Evolutionary conservation across 179 eudicot species (phyloP).

Genomic region (Silene coronaria): DNA sequence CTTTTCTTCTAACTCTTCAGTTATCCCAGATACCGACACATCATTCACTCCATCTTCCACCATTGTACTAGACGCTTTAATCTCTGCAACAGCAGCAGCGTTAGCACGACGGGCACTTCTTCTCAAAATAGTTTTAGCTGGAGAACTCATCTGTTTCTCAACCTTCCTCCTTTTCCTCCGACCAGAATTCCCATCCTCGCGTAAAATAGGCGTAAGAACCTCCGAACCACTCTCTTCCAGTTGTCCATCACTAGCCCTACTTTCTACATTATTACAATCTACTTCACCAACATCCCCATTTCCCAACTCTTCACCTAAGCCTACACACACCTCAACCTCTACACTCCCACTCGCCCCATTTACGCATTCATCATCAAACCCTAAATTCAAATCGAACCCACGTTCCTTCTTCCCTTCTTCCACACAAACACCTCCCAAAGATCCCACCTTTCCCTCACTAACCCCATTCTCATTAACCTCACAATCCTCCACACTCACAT

Average conservation of each 20-base stretch:
- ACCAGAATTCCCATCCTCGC: conserved; percentile 31
- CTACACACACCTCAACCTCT: conserved; percentile 19
- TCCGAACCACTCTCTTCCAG: conserved; percentile 26
- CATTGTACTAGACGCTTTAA: conserved; percentile 21
- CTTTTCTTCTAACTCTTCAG: conserved; percentile 43
- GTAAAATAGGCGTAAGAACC: conserved; percentile 19
- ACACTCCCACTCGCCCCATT: conserved; percentile 25
- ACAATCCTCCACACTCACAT: conserved; percentile 44
- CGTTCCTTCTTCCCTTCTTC: conserved; percentile 32
- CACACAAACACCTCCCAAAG: conserved; percentile 5
- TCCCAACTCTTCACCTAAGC: conserved; percentile 21
- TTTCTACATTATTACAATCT: conserved; percentile 23
- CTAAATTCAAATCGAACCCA: conserved; percentile 74
- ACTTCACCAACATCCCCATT: conserved; percentile 15
- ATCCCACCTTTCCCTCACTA: conserved; percentile 17
- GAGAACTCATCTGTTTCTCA: conserved; percentile 27
- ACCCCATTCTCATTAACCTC: conserved; percentile 25
- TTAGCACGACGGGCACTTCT: conserved; percentile 79
- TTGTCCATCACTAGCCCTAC: conserved; percentile 16
- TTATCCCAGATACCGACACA: conserved; percentile 36
- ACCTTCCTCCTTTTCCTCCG: conserved; percentile 49
- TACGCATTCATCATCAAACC: conserved; percentile 36
- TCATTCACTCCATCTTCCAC: conserved; percentile 32
- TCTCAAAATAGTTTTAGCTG: conserved; percentile 55
- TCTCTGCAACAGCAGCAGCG: conserved; percentile 30